Base-by-base conservation (phyloP, 2,329 filamentous ascomycete species). In the Salinomyces thailandicus region DNA sequence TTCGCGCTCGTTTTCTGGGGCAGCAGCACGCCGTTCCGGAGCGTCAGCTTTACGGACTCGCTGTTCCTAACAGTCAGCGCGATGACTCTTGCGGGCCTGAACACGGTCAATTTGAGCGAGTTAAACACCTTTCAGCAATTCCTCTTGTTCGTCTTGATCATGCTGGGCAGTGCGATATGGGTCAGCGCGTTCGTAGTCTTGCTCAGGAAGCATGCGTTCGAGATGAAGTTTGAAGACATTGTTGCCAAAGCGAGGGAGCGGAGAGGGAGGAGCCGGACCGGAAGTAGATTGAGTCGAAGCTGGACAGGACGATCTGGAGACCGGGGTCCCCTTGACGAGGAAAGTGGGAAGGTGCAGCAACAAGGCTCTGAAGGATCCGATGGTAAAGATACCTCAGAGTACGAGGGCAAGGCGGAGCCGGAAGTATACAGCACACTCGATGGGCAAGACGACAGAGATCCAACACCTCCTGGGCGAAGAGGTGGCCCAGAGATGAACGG, bases 91-190 rank as follows among this genome's bases (percentile, higher is more conserved):
- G 72, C 78, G 5, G 80, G 80, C 0, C 62, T 84, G 38, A 83
- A 81, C 48, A 80, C 78, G 1, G 70, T 77, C 46, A 75, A 79
- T 50, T 59, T 83, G 16, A 77, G 72, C 37, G 62, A 66, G 18
- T 52, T 84, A 49, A 82, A 75, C 26, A 77, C 72, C 0, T 79
- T 77, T 51, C 80, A 85, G 55, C 81, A 85, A 54, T 60, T 73
- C 18, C 58, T 81, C 26, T 63, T 85, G 7, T 81, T 77, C 48
- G 40, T 77, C 3, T 62, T 82, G 28, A 78, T 84, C 42, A 63
- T 83, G 31, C 53, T 80, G 5, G 81, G 81, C 1, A 77, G 76
- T 37, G 66, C 73, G 9, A 73, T 83, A n/a, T 75, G 77, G 51
- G 75, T 84, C 2, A 79, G 73, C 1, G 71, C 73, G 20, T 74